These are phyloP conservation scores for Sesbania bispinosa DNA, from an alignment of 306 rosid genomes.

Conservation along the genomic window DNA sequence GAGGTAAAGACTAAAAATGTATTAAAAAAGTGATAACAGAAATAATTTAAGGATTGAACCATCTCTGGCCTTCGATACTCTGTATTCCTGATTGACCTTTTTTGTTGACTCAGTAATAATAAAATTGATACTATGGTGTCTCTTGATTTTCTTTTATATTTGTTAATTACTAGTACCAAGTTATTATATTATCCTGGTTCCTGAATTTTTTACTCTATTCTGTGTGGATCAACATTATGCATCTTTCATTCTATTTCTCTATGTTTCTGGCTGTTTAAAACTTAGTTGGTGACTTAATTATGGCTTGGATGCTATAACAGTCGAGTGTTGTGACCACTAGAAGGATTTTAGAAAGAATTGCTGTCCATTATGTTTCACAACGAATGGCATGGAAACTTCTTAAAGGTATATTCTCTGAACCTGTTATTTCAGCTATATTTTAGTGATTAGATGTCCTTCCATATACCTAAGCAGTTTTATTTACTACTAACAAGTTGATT, in stretches of 20 bases:
- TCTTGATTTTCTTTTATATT: neutral
- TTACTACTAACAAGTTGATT: neutral
- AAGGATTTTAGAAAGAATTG: constrained; percentile 72
- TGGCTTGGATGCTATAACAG: constrained; percentile 44
- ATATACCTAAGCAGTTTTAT: neutral
- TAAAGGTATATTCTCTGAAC: constrained; percentile 52
- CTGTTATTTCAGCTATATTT: neutral
- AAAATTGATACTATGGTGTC: neutral
- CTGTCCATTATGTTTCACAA: constrained; percentile 67
- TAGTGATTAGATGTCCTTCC: constrained; percentile 1
- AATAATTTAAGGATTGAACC: neutral
- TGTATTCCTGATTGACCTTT: neutral
- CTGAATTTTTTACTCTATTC: neutral
- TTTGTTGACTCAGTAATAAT: neutral
- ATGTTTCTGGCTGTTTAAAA: neutral
- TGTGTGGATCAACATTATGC: neutral
- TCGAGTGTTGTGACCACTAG: constrained; percentile 76
- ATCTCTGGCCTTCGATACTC: neutral
- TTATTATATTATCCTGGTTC: neutral
- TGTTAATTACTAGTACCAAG: neutral
- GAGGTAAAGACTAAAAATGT: neutral
- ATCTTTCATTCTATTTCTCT: constrained; percentile 2
- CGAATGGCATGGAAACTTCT: constrained; percentile 91
- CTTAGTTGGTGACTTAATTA: constrained; percentile 7
- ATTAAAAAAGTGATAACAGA: neutral